A percentile compares a stretch with the other conserved stretches of the same genome.
Evolutionary conservation across 202 grass and related monocot genomes (phyloP).

Genomic region (Dendrocalamus latiflorus): DNA sequence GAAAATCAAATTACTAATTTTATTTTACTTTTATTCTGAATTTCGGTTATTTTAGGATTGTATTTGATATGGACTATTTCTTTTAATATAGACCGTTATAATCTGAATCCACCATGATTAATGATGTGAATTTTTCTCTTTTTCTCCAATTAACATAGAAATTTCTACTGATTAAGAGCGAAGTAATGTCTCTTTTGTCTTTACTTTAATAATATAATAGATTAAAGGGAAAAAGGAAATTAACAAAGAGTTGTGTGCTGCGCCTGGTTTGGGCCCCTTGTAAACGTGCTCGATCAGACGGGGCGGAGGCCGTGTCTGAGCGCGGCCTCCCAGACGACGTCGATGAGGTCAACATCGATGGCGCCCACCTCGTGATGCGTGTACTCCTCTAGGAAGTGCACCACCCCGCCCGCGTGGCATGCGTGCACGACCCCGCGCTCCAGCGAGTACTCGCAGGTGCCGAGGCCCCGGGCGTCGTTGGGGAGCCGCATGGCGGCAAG

Average conservation of each 20-base stretch:
- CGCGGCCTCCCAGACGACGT: slow-evolving; percentile 71
- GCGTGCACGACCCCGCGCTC: slow-evolving; percentile 69
- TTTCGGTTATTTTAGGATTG: too few relatives aligned
- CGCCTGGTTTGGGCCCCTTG: background rate
- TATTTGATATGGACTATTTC: too few relatives aligned
- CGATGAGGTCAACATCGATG: slow-evolving; percentile 76
- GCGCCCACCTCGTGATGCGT: slow-evolving; percentile 75
- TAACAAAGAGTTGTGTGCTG: background rate
- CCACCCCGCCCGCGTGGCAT: slow-evolving; percentile 69
- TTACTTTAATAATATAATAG: too few relatives aligned
- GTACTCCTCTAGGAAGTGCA: slow-evolving; percentile 76
- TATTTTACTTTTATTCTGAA: too few relatives aligned
- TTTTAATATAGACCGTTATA: too few relatives aligned
- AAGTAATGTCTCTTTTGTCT: too few relatives aligned
- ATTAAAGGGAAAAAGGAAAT: background rate
- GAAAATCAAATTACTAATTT: too few relatives aligned
- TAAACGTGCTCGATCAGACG: slow-evolving; percentile 8
- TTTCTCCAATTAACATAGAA: too few relatives aligned
- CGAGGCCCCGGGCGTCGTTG: slow-evolving; percentile 48
- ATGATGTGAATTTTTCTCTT: too few relatives aligned
- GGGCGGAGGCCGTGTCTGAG: slow-evolving; percentile 75
- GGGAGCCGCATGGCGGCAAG: too few relatives aligned
- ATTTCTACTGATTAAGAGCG: too few relatives aligned
- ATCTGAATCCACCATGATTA: too few relatives aligned
- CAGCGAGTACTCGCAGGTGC: slow-evolving; percentile 77